Evolutionary conservation across 345 rosid species (phyloP), one percentile per base, ranked within the genome.

Genomic region (Cardiospermum halicacabum): DNA sequence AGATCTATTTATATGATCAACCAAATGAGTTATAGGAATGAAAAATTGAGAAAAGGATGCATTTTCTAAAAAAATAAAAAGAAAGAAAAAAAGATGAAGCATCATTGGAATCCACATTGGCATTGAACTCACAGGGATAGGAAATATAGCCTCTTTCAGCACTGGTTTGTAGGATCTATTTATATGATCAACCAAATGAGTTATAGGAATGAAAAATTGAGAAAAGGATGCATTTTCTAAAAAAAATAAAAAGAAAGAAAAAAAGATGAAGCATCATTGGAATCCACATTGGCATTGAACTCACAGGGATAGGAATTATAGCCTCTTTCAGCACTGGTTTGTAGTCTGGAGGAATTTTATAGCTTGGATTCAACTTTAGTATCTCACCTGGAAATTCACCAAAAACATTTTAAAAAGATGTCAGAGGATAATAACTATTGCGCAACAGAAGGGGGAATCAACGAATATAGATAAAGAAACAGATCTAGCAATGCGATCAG

Each of bases 261-360:
- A 56, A 56, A 42, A 69, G 22, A 65, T 18, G 11, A 10, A 30
- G 59, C 39, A 60, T 55, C n/a, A 42, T n/a, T 11, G 51, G 27
- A 42, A 53, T 31, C 7, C 53, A 11, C 62, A 56, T 21, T 36
- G 25, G 48, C 69, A 57, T 25, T 40, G 47, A 53, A 73, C 95
- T 79, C 82, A 94, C 99, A 79, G 93, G 86, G 39, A 94, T 79
- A 7, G 88, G 84, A 69, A 94, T 82, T 60, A 62, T 77, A 45
- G 91, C 88, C 78, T 87, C 96, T 74, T 87, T 94, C 70, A 84
- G 67, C 81, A 85, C 72, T 30, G 96, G 97, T 68, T 82, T 85
- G 72, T 94, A 94, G 74, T 87, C 91, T 39, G 83, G 77, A 31
- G 97, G 96, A 37, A 82, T 80, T 81, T 87, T 94, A 82, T 80